phyloP scores from a whole-genome alignment of 1,139 yeast genomes.

The Diutina ranongensis region DNA sequence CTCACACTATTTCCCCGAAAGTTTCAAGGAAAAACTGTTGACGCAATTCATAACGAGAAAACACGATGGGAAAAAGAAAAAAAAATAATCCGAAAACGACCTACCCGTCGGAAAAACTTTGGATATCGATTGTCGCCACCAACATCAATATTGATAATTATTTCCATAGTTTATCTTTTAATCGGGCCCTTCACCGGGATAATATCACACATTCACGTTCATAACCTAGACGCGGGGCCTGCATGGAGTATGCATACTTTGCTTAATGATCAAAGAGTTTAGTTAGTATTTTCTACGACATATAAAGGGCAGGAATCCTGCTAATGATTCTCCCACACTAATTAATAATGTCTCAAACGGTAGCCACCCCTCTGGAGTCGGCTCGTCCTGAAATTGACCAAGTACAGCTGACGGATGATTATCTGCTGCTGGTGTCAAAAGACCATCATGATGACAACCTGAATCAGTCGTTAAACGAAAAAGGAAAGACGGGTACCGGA shows the following conservation, averaged over 20 bases:
- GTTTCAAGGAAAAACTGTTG: too few species aligned
- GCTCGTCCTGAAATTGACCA: neutral
- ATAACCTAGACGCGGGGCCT: neutral
- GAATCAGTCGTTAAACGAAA: neutral
- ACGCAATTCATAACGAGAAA: neutral
- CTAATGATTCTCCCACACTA: neutral
- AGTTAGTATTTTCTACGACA: neutral
- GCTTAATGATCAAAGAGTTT: neutral
- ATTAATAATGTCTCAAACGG: neutral
- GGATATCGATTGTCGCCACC: neutral
- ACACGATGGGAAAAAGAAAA: neutral
- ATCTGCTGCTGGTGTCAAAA: neutral
- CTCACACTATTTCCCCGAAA: neutral
- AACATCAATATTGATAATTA: neutral
- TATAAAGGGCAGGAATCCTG: neutral
- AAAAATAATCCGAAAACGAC: neutral
- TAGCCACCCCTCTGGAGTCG: neutral
- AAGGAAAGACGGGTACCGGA: neutral
- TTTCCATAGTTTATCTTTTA: too few species aligned
- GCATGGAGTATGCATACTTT: neutral
- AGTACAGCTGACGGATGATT: neutral
- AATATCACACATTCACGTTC: neutral
- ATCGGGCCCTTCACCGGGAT: neutral
- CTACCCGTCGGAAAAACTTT: too few species aligned
- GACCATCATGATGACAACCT: neutral